Percentiles rank a stretch among this genome's conserved stretches.
Evolutionary conservation across 2,329 filamentous ascomycete species (phyloP).

Genomic region (Exophiala sp.): DNA sequence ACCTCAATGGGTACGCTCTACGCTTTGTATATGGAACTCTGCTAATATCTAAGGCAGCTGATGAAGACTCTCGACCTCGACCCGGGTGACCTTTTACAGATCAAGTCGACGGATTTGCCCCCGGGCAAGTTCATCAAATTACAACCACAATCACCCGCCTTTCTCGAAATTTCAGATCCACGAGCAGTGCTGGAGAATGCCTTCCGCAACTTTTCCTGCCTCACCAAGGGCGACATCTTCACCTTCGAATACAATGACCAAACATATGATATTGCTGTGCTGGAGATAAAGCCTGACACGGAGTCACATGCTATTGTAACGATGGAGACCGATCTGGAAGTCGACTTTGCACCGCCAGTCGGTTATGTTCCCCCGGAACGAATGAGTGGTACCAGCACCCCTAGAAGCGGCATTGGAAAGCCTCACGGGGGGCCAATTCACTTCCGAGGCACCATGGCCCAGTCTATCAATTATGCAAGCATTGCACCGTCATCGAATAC

Average conservation of each 20-base stretch:
- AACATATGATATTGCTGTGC: slow-evolving; percentile 82
- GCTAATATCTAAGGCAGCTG: slow-evolving; percentile 52
- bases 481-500: slow-evolving; percentile 73
- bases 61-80: slow-evolving; percentile 89
- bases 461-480: slow-evolving; percentile 91
- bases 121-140: slow-evolving; percentile 91
- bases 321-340: slow-evolving; percentile 91
- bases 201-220: slow-evolving; percentile 89
- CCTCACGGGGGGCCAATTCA: slow-evolving; percentile 67
- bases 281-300: slow-evolving; percentile 83
- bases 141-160: slow-evolving; percentile 85
- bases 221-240: slow-evolving; percentile 91
- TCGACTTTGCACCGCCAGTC: slow-evolving; percentile 90
- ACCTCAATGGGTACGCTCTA: slow-evolving; percentile 72
- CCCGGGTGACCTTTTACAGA: slow-evolving; percentile 87
- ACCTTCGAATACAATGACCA: slow-evolving; percentile 96
- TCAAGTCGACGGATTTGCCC: slow-evolving; percentile 89
- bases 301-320: slow-evolving; percentile 82
- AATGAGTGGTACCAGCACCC: slow-evolving; percentile 77
- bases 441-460: slow-evolving; percentile 87
- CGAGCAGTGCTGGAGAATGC: slow-evolving; percentile 96
- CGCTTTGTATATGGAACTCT: slow-evolving; percentile 1
- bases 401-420: slow-evolving; percentile 56
- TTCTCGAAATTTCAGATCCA: slow-evolving; percentile 94
- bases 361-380: slow-evolving; percentile 86